A percentile compares a stretch with the other conserved stretches of the same genome.
Conservation (phyloP, 140 eudicot genomes). For the Anethum foeniculum region DNA sequence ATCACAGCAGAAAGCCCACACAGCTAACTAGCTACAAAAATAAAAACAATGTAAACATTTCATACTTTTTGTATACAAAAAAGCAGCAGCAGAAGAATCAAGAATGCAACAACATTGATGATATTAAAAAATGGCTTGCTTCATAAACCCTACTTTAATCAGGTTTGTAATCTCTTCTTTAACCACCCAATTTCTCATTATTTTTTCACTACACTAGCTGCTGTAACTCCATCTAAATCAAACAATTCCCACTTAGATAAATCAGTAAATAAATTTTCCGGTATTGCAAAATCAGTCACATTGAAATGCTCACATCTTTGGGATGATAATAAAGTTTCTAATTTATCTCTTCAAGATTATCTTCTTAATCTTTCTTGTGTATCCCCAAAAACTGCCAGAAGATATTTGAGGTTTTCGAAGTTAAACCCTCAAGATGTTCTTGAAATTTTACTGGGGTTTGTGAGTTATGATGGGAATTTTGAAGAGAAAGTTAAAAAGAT, state of each 20-base stretch:
- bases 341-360: conserved; percentile 26
- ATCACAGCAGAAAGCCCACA: no score
- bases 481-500: conserved; percentile 45
- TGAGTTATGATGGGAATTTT: conserved; percentile 21
- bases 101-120: conserved; percentile 6
- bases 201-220: conserved; percentile 16
- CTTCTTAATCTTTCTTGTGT: conserved; percentile 38
- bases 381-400: conserved; percentile 53
- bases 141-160: conserved; percentile 19
- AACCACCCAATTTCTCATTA: conserved; percentile 15
- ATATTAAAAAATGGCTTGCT: conserved; percentile 30
- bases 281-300: conserved; percentile 32
- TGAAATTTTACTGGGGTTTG: conserved; percentile 53
- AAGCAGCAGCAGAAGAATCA: no score
- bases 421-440: conserved; percentile 53
- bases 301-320: conserved; percentile 27
- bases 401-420: conserved; percentile 39
- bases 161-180: conserved; percentile 32
- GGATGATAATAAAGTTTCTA: conserved; percentile 12
- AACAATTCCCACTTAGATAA: conserved; percentile 20
- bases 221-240: conserved; percentile 14
- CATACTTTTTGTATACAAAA: neutral
- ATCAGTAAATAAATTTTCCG: conserved; percentile 19
- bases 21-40: no score
- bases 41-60: no score